Conservation (phyloP, 495 filamentous ascomycete genomes). For the Achaetomiella virescens region DNA sequence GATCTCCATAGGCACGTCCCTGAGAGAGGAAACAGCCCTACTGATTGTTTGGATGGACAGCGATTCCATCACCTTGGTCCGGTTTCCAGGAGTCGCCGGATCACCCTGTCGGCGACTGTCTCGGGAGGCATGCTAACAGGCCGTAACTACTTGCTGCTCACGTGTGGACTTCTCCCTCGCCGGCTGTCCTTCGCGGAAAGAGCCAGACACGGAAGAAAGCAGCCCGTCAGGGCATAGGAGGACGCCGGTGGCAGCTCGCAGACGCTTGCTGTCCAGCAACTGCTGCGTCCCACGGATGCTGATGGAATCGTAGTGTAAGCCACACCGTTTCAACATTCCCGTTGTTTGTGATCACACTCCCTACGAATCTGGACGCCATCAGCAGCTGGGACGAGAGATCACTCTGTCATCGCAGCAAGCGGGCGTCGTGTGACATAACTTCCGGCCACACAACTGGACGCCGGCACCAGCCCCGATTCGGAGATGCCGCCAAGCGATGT, state of each 20-base stretch:
- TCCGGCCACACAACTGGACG: constrained; percentile 5
- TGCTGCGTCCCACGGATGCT: constrained; percentile 10
- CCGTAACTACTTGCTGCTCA: too few species aligned
- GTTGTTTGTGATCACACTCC: not conserved
- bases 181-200: too few species aligned
- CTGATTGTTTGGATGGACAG: too few species aligned
- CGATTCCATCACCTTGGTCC: too few species aligned
- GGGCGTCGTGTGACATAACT: not conserved
- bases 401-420: not conserved
- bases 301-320: constrained; percentile 11
- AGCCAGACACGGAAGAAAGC: too few species aligned
- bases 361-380: not conserved
- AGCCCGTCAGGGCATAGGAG: not conserved
- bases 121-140: too few species aligned
- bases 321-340: not conserved
- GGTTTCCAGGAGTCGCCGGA: too few species aligned
- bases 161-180: too few species aligned
- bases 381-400: not conserved
- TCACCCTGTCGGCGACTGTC: too few species aligned
- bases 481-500: not conserved
- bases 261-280: not conserved
- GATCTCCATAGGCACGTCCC: not conserved
- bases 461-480: not conserved
- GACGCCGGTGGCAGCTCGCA: constrained; percentile 7
- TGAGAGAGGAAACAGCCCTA: too few species aligned